Percentiles rank a stretch among this genome's conserved stretches.
Conservation (phyloP, 306 rosid species). For the Prunus campanulata region DNA sequence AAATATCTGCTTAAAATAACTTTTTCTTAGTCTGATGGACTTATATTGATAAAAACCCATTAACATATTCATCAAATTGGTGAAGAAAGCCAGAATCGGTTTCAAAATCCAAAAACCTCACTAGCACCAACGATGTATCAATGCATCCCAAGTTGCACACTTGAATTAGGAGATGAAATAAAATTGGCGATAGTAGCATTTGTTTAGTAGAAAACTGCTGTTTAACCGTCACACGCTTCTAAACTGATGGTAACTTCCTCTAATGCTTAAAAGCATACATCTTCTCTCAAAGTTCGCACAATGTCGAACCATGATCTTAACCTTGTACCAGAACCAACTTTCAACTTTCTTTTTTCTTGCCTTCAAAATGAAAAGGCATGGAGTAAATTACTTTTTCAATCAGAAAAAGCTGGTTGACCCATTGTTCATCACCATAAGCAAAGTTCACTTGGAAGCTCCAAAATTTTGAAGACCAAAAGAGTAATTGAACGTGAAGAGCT, state of each 20-base stretch:
- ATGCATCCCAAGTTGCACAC: no score
- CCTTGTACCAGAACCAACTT: constrained; percentile 20
- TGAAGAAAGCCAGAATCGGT: no score
- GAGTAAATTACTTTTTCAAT: background rate
- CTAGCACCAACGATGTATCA: no score
- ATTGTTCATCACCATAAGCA: background rate
- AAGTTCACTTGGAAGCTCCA: background rate
- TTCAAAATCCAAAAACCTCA: no score
- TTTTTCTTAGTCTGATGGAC: background rate
- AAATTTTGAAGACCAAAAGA: background rate
- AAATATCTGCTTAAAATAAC: background rate
- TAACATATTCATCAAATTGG: no score
- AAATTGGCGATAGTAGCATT: no score
- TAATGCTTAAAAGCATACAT: constrained; percentile 17
- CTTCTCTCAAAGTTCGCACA: constrained; percentile 28
- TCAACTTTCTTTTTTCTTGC: background rate
- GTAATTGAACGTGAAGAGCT: background rate
- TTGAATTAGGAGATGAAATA: background rate
- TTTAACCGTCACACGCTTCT: background rate
- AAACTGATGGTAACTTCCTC: constrained; percentile 17
- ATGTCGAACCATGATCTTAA: constrained; percentile 30
- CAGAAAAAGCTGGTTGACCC: background rate
- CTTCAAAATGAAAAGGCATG: background rate
- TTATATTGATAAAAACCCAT: background rate
- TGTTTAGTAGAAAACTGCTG: background rate